Evolutionary conservation across 2,329 filamentous ascomycete genomes (phyloP).

Genomic region (Blastomyces percursus): DNA sequence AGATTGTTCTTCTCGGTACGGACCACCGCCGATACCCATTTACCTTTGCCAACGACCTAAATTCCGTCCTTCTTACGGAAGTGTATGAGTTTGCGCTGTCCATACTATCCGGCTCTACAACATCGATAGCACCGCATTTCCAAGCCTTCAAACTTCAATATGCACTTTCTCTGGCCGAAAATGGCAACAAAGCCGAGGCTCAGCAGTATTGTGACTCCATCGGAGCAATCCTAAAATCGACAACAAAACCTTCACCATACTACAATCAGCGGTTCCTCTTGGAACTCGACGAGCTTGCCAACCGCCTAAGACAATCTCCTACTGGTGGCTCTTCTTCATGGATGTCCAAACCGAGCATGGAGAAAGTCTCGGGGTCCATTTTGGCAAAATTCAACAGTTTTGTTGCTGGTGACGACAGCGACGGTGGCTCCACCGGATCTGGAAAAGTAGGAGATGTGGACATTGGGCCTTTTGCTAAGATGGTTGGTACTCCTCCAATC

Average conservation of each 20-base stretch:
- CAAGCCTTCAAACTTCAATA: conserved; percentile 86
- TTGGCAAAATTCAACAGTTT: conserved; percentile 95
- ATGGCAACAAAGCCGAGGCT: conserved; percentile 70
- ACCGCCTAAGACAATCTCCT: conserved; percentile 72
- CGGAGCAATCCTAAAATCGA: conserved; percentile 60
- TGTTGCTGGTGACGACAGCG: conserved; percentile 78
- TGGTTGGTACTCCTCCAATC: conserved; percentile 63
- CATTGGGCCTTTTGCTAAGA: conserved; percentile 68
- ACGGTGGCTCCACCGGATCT: conserved; percentile 48
- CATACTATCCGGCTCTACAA: conserved; percentile 49
- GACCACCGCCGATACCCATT: conserved; percentile 63
- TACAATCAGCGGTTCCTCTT: conserved; percentile 65
- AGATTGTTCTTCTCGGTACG: conserved; percentile 74
- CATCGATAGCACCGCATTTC: conserved; percentile 62
- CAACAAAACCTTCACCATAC: conserved; percentile 76
- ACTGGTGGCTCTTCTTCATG: conserved; percentile 72
- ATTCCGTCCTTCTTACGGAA: conserved; percentile 87
- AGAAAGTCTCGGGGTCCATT: conserved; percentile 83
- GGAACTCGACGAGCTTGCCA: conserved; percentile 71
- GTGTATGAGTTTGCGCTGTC: conserved; percentile 85
- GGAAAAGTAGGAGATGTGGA: conserved; percentile 48
- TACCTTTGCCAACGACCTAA: conserved; percentile 66
- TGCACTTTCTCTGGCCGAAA: conserved; percentile 71
- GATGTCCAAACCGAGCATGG: conserved; percentile 92
- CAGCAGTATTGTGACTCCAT: conserved; percentile 87